Percentiles rank a stretch among this genome's conserved stretches.
Conservation (phyloP, 768 basidiomycete genomes). For the Xanthoconium stramineum region DNA sequence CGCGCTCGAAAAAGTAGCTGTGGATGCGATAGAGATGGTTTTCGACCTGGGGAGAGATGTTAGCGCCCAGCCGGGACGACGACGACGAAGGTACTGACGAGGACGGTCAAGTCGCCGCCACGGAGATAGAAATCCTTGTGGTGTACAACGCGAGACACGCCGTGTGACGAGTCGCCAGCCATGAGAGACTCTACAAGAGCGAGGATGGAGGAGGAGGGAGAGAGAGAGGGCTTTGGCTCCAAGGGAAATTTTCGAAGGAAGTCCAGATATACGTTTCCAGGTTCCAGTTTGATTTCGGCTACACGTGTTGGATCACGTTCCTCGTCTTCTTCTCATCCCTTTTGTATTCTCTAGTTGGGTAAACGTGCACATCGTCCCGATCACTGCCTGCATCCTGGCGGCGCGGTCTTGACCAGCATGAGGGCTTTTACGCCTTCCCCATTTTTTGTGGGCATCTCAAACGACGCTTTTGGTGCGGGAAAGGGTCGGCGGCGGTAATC, state of each 20-base stretch:
- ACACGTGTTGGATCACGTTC: slow-evolving; percentile 39
- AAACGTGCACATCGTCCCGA: slow-evolving; percentile 20
- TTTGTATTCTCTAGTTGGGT: slow-evolving; percentile 28
- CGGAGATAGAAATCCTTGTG: slow-evolving; percentile 52
- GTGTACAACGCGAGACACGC: slow-evolving; percentile 31
- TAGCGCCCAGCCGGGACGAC: slow-evolving; percentile 4
- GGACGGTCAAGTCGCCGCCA: slow-evolving; percentile 55
- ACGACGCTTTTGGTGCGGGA: neutral
- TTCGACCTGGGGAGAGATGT: slow-evolving; percentile 45
- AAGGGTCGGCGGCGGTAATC: neutral
- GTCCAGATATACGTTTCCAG: slow-evolving; percentile 33
- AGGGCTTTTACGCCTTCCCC: neutral
- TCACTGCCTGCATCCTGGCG: slow-evolving; percentile 4
- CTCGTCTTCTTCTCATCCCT: slow-evolving; percentile 16
- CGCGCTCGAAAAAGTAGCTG: slow-evolving; percentile 60
- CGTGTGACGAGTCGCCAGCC: slow-evolving; percentile 24
- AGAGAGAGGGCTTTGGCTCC: slow-evolving; percentile 24
- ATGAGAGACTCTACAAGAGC: slow-evolving; percentile 23
- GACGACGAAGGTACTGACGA: slow-evolving; percentile 38
- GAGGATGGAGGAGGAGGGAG: slow-evolving; percentile 31
- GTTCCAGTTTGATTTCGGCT: slow-evolving; percentile 25
- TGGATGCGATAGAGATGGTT: slow-evolving; percentile 56
- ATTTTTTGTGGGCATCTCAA: neutral
- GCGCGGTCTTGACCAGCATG: slow-evolving; percentile 1
- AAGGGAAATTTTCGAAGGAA: slow-evolving; percentile 37